Percentiles rank a stretch among this genome's conserved stretches.
Conservation (phyloP, 371 early-diverging fungal genomes). For the Funneliformis caledonium region DNA sequence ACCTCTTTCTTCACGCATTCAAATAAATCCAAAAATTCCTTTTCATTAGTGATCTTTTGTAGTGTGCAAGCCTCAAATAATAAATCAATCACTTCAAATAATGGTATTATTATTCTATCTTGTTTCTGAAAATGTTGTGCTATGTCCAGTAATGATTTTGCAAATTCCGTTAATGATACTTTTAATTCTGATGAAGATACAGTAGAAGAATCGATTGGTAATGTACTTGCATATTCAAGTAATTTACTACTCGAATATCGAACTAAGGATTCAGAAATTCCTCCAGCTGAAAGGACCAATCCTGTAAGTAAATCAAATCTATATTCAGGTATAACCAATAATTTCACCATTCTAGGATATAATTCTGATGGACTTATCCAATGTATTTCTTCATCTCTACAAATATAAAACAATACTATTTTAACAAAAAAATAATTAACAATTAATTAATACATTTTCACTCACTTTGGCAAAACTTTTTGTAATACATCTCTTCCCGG, state of each 20-base stretch:
- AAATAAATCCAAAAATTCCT: slow-evolving; percentile 23
- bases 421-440: not conserved
- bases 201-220: not conserved
- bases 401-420: slow-evolving; percentile 24
- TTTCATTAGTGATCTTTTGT: slow-evolving; percentile 26
- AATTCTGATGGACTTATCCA: slow-evolving; percentile 73
- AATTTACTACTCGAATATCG: slow-evolving; percentile 38
- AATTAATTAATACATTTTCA: not conserved
- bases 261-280: slow-evolving; percentile 80
- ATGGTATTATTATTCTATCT: slow-evolving; percentile 37
- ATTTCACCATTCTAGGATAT: slow-evolving; percentile 64
- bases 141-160: slow-evolving; percentile 17
- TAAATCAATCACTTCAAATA: slow-evolving; percentile 40
- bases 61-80: slow-evolving; percentile 37
- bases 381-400: slow-evolving; percentile 49
- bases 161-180: slow-evolving; percentile 30
- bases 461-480: slow-evolving; percentile 21
- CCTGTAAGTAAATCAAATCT: slow-evolving; percentile 69
- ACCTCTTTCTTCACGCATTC: slow-evolving; percentile 48
- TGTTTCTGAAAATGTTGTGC: slow-evolving; percentile 10
- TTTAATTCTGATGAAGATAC: not conserved
- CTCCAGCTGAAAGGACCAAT: slow-evolving; percentile 77
- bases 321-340: slow-evolving; percentile 61
- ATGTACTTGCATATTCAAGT: slow-evolving; percentile 7
- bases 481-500: slow-evolving; percentile 38